A percentile compares a stretch with the other conserved stretches of the same genome.
These are phyloP conservation scores for Fusarium sublunatum DNA, from an alignment of 2,329 filamentous ascomycete genomes.

Conservation along the genomic window DNA sequence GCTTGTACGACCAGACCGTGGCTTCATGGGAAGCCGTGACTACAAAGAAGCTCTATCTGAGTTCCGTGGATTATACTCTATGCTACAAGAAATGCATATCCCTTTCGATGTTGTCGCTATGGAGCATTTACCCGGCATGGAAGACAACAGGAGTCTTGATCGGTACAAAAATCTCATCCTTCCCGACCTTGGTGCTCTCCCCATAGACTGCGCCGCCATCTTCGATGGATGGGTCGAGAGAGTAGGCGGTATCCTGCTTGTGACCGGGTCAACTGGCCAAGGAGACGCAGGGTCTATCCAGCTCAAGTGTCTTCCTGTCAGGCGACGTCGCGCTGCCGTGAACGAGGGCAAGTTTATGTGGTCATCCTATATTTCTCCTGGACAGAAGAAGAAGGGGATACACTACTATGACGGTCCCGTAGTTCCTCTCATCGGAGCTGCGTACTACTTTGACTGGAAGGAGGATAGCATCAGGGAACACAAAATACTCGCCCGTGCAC, in stretches of 20 bases:
- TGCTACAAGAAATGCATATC: not conserved
- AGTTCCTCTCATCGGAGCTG: not conserved
- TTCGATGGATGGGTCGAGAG: too few species aligned
- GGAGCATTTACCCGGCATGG: not conserved
- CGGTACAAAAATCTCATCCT: not conserved
- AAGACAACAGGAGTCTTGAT: not conserved
- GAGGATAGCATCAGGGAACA: not conserved
- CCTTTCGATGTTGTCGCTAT: not conserved
- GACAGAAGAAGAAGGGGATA: too few species aligned
- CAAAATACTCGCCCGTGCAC: not conserved
- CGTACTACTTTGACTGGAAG: not conserved
- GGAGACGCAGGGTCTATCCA: not conserved
- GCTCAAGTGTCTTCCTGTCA: too few species aligned
- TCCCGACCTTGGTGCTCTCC: not conserved
- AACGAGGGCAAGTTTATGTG: too few species aligned
- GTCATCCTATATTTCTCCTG: too few species aligned
- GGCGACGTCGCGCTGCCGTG: too few species aligned
- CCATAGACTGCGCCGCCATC: too few species aligned
- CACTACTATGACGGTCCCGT: not conserved
- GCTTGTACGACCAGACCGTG: not conserved
- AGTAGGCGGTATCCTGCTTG: too few species aligned
- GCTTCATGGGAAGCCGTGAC: too few species aligned
- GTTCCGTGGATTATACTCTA: not conserved
- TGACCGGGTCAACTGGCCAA: too few species aligned
- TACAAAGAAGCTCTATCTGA: not conserved